Evolutionary conservation across 129 eudicot species (phyloP), one percentile per base, ranked within the genome.

Genomic region (Flaveria ramosissima): DNA sequence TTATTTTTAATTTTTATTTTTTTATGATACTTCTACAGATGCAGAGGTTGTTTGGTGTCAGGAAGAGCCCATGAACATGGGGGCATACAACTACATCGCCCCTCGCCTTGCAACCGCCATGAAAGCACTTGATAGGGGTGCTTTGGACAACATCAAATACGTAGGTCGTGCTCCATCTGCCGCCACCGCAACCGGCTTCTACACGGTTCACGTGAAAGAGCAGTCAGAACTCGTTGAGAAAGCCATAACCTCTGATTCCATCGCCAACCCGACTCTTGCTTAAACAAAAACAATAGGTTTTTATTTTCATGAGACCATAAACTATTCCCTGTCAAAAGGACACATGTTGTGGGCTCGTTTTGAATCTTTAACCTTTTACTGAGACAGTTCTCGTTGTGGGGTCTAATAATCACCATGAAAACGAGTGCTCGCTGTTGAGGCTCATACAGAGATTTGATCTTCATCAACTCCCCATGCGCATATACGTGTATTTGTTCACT

Each of bases 21-120:
- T 32, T 6, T 10, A 11, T 16, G 47, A 10, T 45, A 74, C 70
- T 60, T 74, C 48, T 67, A 10, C 79, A 75, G 79, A 75, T 27
- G 79, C 79, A 11, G 79, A 75, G 71, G 15, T 75, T 7, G 79
- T 75, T 45, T 75, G 79, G 79, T 75, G 79, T 42, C 79, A 75
- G 47, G 79, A 75, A 51, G 79, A 75, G 41, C 79, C 79, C 6
- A 75, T 75, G 79, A 75, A 75, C 67, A 63, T 75, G 79, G 79
- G 71, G 7, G 71, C 79, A 16, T 75, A 75, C 79, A 62, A 1
- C 4, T 75, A 75, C 62, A 75, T 75, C 14, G 71, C 79, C 71
- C 79, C 79, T 24, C 79, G 79, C 21, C 79, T 75, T n/a, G 79
- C 79, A 27, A 75, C 79, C 2, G 71, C 79, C 32, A 63, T 75